Evolutionary conservation across 306 rosid species (phyloP), one percentile per base, ranked within the genome.

Genomic region (Clitoria ternatea): DNA sequence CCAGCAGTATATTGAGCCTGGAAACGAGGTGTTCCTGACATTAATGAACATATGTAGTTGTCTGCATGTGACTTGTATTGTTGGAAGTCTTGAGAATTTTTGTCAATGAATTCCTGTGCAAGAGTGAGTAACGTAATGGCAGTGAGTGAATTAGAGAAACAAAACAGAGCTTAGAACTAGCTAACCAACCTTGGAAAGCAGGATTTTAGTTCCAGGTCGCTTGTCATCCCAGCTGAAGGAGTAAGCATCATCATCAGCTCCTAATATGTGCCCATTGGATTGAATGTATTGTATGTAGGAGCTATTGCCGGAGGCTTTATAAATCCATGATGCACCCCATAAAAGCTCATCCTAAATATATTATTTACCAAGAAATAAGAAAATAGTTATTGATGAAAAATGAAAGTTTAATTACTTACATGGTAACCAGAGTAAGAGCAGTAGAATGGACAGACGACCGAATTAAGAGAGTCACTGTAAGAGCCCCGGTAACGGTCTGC

Each of bases 281-380:
- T 66, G 84, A 44, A 90, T 90, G 67, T 88, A 93, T 47, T 52
- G 45, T 72, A 90, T 64, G 72, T 80, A 88, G 1, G 88, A 77
- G 56, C 61, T 71, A 20, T 45, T 65, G 67, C 83, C 77, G 0
- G 98, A 88, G 60, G 98, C 98, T 75, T 69, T 84, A 30, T 90
- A 85, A 44, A 93, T 77, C 97, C 98, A 93, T 7, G 98, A 85
- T 12, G 97, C 96, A 45, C 92, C 96, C 97, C 98, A 93, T 7
- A 93, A 87, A 80, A 93, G 96, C 78, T 93, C 98, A 76, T 93
- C 98, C 98, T 93, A 59, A n/a, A n/a, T n/a, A n/a, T n/a, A n/a
- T n/a, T n/a, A n/a, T n/a, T n/a, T n/a, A n/a, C n/a, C n/a, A n/a
- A n/a, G n/a, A n/a, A n/a, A n/a, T n/a, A n/a, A n/a, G n/a, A n/a